These are phyloP conservation scores for Hibiscus tridactylites DNA, from an alignment of 345 rosid genomes.

Conservation along the genomic window DNA sequence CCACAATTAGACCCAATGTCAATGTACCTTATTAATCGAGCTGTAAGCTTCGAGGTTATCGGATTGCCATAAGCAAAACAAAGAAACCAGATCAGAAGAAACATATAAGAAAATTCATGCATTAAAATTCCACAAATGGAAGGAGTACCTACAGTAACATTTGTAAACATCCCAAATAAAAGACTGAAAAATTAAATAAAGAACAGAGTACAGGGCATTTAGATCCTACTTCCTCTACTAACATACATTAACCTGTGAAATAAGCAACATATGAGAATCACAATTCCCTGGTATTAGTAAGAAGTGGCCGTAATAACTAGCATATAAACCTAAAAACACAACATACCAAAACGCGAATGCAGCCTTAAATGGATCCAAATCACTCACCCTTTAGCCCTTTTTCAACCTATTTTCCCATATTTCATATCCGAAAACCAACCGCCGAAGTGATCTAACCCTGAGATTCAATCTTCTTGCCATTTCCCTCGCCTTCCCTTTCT, in stretches of 20 bases:
- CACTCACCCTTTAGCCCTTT: slow-evolving; percentile 1
- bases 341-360: slow-evolving; percentile 20
- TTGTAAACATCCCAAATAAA: slow-evolving; percentile 5
- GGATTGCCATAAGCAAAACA: neutral
- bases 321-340: slow-evolving; percentile 12
- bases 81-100: neutral
- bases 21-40: neutral
- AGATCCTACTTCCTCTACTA: slow-evolving; percentile 30
- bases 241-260: slow-evolving; percentile 11
- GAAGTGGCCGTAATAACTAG: slow-evolving; percentile 17
- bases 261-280: slow-evolving; percentile 20
- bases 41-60: neutral
- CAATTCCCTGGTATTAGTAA: slow-evolving; percentile 14
- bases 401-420: slow-evolving; percentile 1
- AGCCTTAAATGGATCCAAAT: slow-evolving; percentile 2
- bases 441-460: slow-evolving; percentile 29
- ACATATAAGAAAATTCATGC: slow-evolving; percentile 20
- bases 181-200: slow-evolving; percentile 1
- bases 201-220: slow-evolving; percentile 16
- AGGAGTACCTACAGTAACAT: slow-evolving; percentile 22
- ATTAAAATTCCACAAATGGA: slow-evolving; percentile 20
- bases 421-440: slow-evolving; percentile 11
- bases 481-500: slow-evolving; percentile 61
- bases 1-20: neutral
- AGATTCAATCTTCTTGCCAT: slow-evolving; percentile 47